Conservation (phyloP, 768 basidiomycete species). For the Lentinula aciculospora region DNA sequence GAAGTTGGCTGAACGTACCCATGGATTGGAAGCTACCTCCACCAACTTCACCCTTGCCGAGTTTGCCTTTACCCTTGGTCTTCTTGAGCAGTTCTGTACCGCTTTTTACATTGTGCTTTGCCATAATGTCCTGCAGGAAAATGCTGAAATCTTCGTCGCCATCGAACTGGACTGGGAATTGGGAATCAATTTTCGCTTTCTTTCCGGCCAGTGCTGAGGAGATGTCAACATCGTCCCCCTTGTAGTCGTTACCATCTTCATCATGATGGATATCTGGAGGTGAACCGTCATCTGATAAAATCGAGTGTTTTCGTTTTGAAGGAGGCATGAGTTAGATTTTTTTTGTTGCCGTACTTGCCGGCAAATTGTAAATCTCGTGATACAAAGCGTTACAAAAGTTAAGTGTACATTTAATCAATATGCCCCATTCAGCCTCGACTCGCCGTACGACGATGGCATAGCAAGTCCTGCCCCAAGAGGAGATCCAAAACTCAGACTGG, state of each 20-base stretch:
- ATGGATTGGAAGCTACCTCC: conserved; percentile 96
- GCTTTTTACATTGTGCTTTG: conserved; percentile 65
- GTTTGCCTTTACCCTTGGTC: conserved; percentile 65
- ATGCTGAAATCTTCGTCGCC: conserved; percentile 56
- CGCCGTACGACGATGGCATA: not conserved
- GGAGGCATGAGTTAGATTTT: conserved; percentile 1
- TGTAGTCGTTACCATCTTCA: conserved; percentile 5
- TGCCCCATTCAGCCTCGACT: not conserved
- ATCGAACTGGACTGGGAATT: conserved; percentile 19
- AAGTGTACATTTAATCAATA: not conserved
- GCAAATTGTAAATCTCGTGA: no score
- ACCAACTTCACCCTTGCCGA: conserved; percentile 73
- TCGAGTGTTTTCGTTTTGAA: conserved; percentile 8
- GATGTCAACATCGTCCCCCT: conserved; percentile 53
- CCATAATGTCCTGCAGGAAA: conserved; percentile 64
- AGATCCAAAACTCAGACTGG: not conserved
- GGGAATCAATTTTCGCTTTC: conserved; percentile 22
- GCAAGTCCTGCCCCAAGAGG: not conserved
- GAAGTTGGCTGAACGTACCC: conserved; percentile 45
- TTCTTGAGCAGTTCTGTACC: conserved; percentile 77
- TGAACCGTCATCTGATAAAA: not conserved
- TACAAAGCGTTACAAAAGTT: no score
- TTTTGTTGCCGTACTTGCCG: no score
- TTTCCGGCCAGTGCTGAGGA: conserved; percentile 55
- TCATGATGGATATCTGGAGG: conserved; percentile 5